Evolutionary conservation across 371 early-diverging fungal species (phyloP), one percentile per base, ranked within the genome.

Genomic region (Circinella umbellata): DNA sequence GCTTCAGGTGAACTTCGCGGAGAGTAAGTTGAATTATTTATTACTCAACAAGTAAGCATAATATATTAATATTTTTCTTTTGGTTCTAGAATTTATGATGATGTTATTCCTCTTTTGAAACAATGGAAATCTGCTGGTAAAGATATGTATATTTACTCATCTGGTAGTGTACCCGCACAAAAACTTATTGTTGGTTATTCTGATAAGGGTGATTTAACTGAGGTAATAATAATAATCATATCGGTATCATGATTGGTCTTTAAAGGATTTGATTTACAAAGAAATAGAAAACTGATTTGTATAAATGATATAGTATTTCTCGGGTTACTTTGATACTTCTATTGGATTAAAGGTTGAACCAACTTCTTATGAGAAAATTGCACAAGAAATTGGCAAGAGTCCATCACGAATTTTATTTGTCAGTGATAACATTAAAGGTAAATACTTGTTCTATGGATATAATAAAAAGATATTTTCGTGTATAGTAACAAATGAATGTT

Each of bases 121-220:
- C 67, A 78, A 53, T 96, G 95, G 95, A 81, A 73, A 46, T 66
- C 78, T 6, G 72, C 70, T 6, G 89, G 86, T 35, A 85, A 89
- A 55, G 83, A 83, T 67, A 84, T 96, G 48, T 96, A 91, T 76
- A 96, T 98, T 46, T 98, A 97, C 83, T 96, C 96, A 4, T 96
- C 96, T 38, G 98, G 98, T 4, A 94, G 95, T 68, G 89, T 98
- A 5, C 83, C 85, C 49, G 98, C 97, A 0, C 97, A 98, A 74
- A 96, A 97, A 80, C 84, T 96, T 15, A 74, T 97, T 6, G 96
- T 98, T 73, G 89, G 90, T 10, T 90, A 87, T 76, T 90, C 93
- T 1, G 89, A 91, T 38, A 86, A 92, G 55, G 98, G 98, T n/a
- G 86, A 96, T 65, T 69, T 98, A 49, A 81, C 86, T 20, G 71